Percentiles rank a stretch among this genome's conserved stretches.
Evolutionary conservation across 164 flowering plant genomes (phyloP).

Genomic region (Cinnamomum chago): DNA sequence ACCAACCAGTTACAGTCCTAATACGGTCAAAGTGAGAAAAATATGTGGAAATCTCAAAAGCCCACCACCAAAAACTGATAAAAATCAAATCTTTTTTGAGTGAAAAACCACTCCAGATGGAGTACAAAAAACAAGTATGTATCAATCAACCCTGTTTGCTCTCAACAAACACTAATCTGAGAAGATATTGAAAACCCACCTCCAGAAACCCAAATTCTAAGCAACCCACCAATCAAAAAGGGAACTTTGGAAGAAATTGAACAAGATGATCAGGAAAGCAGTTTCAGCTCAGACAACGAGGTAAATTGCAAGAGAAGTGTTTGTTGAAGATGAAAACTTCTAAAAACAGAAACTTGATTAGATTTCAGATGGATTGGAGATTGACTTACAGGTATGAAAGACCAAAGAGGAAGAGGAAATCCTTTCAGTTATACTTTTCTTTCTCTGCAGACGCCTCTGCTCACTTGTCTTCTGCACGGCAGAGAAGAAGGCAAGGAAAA

Average conservation of each 20-base stretch:
- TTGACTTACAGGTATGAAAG: neutral
- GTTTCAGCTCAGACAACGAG: neutral
- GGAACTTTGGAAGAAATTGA: neutral
- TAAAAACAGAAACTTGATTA: neutral
- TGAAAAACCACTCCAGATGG: neutral
- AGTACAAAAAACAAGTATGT: neutral
- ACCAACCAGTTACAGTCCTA: neutral
- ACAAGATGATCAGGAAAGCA: neutral
- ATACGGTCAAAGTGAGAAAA: neutral
- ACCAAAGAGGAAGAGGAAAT: neutral
- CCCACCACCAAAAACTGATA: neutral
- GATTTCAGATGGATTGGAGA: constrained; percentile 2
- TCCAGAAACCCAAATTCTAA: neutral
- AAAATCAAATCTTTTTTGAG: neutral
- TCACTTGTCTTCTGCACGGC: neutral
- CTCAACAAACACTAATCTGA: neutral
- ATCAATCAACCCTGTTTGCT: neutral
- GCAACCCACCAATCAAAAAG: neutral
- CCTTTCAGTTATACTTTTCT: neutral
- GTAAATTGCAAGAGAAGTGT: neutral
- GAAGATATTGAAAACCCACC: neutral
- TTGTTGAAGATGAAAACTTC: neutral
- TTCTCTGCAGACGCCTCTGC: neutral
- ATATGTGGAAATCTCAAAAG: neutral
- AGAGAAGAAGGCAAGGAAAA: neutral